These are phyloP conservation scores for Cladosporium halotolerans DNA, from an alignment of 2,329 filamentous ascomycete genomes.

Conservation along the genomic window DNA sequence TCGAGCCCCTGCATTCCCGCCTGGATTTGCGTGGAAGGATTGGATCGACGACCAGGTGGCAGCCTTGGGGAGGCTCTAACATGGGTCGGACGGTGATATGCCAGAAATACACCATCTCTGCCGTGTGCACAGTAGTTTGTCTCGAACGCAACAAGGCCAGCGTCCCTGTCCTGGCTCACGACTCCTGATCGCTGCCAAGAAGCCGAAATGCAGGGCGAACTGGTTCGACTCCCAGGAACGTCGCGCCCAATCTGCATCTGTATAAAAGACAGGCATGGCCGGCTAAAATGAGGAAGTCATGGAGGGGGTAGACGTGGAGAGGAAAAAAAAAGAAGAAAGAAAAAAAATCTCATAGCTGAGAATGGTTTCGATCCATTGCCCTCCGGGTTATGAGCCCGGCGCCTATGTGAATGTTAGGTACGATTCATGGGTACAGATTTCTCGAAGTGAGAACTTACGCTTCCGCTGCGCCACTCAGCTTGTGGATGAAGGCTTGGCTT, in stretches of 20 bases:
- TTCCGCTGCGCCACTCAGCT: constrained; percentile 14
- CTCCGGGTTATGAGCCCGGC: constrained; percentile 14
- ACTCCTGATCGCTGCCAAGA: too few species aligned
- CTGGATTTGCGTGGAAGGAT: background rate
- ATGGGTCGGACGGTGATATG: too few species aligned
- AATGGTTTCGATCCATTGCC: constrained; percentile 14
- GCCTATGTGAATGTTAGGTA: background rate
- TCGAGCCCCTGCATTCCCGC: background rate
- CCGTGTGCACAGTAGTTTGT: too few species aligned
- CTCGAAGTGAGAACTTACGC: background rate
- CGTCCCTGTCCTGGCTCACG: too few species aligned
- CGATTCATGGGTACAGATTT: background rate
- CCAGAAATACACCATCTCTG: too few species aligned
- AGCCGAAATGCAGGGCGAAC: too few species aligned
- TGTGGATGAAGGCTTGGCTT: background rate
- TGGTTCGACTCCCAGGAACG: too few species aligned
- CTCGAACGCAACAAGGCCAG: background rate
- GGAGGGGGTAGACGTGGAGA: too few species aligned
- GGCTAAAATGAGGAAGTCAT: background rate
- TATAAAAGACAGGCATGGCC: too few species aligned
- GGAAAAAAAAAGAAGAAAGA: background rate
- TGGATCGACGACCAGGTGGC: background rate
- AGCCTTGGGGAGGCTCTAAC: too few species aligned
- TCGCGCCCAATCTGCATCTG: too few species aligned
- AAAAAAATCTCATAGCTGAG: constrained; percentile 7